Percentiles rank a stretch among this genome's conserved stretches.
phyloP scores from a whole-genome alignment of 2,329 filamentous ascomycete species.

The Botrytis medusae region DNA sequence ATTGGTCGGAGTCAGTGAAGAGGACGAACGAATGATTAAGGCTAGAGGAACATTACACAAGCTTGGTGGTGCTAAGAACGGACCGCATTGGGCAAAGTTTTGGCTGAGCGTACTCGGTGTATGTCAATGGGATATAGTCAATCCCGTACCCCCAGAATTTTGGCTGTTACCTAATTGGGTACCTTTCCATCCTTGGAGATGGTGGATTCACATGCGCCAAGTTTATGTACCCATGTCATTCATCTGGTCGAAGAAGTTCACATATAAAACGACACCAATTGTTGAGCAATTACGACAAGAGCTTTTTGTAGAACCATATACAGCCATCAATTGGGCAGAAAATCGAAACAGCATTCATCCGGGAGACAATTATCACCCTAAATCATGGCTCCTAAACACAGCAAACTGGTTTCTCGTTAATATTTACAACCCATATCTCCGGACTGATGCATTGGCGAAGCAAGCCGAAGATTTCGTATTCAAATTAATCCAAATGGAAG shows the following conservation, averaged over 20 bases:
- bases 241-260: constrained; percentile 81
- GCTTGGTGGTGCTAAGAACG: constrained; percentile 78
- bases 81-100: constrained; percentile 96
- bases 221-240: constrained; percentile 95
- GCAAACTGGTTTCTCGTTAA: constrained; percentile 77
- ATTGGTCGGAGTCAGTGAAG: constrained; percentile 77
- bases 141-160: constrained; percentile 88
- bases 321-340: constrained; percentile 71
- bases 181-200: constrained; percentile 85
- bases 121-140: constrained; percentile 87
- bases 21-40: constrained; percentile 82
- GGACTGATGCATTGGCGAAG: constrained; percentile 63
- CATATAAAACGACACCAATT: constrained; percentile 71
- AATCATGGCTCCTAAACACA: constrained; percentile 76
- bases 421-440: constrained; percentile 77
- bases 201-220: constrained; percentile 98
- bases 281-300: constrained; percentile 75
- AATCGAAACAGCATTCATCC: constrained; percentile 81
- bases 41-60: constrained; percentile 80
- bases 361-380: constrained; percentile 89
- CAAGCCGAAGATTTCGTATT: constrained; percentile 79
- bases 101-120: constrained; percentile 87
- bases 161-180: constrained; percentile 93
- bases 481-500: constrained; percentile 84
- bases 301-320: constrained; percentile 76